These are phyloP conservation scores for Acrodontium crateriforme DNA, from an alignment of 2,329 filamentous ascomycete species.

Conservation along the genomic window DNA sequence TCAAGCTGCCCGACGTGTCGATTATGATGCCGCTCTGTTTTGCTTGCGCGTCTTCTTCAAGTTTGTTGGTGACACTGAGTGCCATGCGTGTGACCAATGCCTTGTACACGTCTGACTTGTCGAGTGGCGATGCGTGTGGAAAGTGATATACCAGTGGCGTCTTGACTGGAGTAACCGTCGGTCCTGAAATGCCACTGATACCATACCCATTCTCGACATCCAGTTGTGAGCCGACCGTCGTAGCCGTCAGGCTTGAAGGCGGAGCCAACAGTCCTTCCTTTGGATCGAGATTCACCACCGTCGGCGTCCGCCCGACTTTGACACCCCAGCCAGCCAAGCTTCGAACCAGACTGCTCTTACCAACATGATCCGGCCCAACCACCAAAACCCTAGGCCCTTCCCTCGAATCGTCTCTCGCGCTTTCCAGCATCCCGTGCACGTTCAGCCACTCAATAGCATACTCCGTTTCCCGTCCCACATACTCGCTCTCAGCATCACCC, in stretches of 20 bases:
- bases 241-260: constrained; percentile 68
- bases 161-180: constrained; percentile 78
- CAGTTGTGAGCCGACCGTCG: constrained; percentile 75
- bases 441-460: constrained; percentile 65
- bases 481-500: constrained; percentile 54
- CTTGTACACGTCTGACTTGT: constrained; percentile 57
- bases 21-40: constrained; percentile 68
- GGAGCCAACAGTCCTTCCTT: constrained; percentile 45
- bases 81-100: constrained; percentile 64
- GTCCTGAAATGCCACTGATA: constrained; percentile 77
- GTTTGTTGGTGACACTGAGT: constrained; percentile 59
- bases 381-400: constrained; percentile 69
- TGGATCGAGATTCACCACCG: constrained; percentile 72
- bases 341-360: constrained; percentile 43
- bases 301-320: constrained; percentile 64
- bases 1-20: constrained; percentile 62
- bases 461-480: constrained; percentile 64
- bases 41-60: constrained; percentile 61
- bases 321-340: constrained; percentile 68
- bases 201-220: constrained; percentile 79
- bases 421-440: constrained; percentile 73
- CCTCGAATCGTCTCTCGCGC: constrained; percentile 48
- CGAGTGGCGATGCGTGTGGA: constrained; percentile 58
- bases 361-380: constrained; percentile 61
- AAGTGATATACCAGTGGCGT: constrained; percentile 84